These are phyloP conservation scores for Blastobotrys elegans DNA, from an alignment of 1,139 yeast genomes.

Conservation along the genomic window DNA sequence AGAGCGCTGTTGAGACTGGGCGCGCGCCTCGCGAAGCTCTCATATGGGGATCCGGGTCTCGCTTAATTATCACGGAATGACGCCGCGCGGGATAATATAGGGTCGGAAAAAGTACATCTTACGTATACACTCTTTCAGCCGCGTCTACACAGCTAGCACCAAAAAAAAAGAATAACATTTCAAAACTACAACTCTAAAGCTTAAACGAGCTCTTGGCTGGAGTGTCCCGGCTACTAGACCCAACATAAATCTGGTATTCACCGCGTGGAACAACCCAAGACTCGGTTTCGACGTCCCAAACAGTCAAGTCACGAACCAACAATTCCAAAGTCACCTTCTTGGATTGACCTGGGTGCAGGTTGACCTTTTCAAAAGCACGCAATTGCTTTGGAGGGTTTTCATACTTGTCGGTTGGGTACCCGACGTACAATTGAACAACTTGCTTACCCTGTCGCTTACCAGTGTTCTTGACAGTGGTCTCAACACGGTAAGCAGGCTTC, in stretches of 20 bases:
- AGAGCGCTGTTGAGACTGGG: too few species aligned
- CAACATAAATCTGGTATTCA: slow-evolving; percentile 48
- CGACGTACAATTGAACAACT: slow-evolving; percentile 55
- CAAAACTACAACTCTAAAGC: background rate
- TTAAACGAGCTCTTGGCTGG: slow-evolving; percentile 34
- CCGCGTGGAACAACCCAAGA: slow-evolving; percentile 62
- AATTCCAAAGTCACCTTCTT: slow-evolving; percentile 43
- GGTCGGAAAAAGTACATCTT: too few species aligned
- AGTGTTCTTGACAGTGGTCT: slow-evolving; percentile 46
- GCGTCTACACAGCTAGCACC: too few species aligned
- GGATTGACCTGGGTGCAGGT: slow-evolving; percentile 42
- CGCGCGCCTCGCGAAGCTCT: too few species aligned
- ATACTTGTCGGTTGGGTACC: slow-evolving; percentile 43
- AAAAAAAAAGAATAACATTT: background rate
- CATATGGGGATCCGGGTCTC: too few species aligned
- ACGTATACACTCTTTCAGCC: too few species aligned
- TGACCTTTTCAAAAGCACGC: slow-evolving; percentile 58
- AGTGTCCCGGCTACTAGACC: slow-evolving; percentile 49
- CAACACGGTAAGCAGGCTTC: slow-evolving; percentile 45
- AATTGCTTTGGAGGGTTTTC: slow-evolving; percentile 46
- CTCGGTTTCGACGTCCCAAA: slow-evolving; percentile 55
- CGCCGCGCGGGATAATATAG: too few species aligned
- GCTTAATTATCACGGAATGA: too few species aligned
- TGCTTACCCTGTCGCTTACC: slow-evolving; percentile 51
- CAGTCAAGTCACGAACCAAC: slow-evolving; percentile 50